These are phyloP conservation scores for Acacia pycnantha DNA, from an alignment of 331 rosid species.

Conservation along the genomic window DNA sequence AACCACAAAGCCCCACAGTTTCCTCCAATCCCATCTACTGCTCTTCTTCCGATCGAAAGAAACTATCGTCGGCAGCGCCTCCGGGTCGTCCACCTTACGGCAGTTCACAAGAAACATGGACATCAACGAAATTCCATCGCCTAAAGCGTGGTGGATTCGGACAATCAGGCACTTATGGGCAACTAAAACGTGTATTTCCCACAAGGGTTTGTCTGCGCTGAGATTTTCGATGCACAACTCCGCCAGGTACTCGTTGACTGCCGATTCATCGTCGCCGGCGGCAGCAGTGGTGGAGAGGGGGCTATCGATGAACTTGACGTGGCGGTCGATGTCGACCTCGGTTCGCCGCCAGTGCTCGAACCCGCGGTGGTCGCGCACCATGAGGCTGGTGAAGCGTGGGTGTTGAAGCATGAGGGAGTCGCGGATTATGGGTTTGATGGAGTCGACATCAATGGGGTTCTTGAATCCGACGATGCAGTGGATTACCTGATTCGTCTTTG, in stretches of 20 bases:
- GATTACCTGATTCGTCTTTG: constrained; percentile 51
- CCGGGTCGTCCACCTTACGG: constrained; percentile 42
- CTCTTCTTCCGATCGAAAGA: background rate
- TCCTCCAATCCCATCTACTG: background rate
- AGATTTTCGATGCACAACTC: constrained; percentile 41
- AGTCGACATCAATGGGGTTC: constrained; percentile 45
- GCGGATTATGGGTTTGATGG: constrained; percentile 37
- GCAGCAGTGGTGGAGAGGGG: constrained; percentile 12
- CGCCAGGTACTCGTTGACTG: constrained; percentile 56
- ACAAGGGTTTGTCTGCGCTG: constrained; percentile 64
- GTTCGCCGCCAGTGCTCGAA: constrained; percentile 74
- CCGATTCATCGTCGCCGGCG: constrained; percentile 27
- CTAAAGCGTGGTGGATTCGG: constrained; percentile 81
- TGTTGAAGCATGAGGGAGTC: constrained; percentile 53
- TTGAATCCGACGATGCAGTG: constrained; percentile 61
- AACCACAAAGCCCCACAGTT: constrained; percentile 23
- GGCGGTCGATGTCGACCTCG: constrained; percentile 49
- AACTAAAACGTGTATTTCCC: constrained; percentile 74
- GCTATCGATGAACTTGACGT: constrained; percentile 35
- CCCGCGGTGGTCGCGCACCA: constrained; percentile 62
- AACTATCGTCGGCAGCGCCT: constrained; percentile 29
- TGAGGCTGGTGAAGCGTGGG: constrained; percentile 72
- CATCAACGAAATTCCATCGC: constrained; percentile 85
- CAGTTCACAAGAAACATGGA: constrained; percentile 66
- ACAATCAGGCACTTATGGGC: constrained; percentile 60